A percentile compares a stretch with the other conserved stretches of the same genome.
Evolutionary conservation across 306 rosid genomes (phyloP).

Genomic region (Glycine soja): DNA sequence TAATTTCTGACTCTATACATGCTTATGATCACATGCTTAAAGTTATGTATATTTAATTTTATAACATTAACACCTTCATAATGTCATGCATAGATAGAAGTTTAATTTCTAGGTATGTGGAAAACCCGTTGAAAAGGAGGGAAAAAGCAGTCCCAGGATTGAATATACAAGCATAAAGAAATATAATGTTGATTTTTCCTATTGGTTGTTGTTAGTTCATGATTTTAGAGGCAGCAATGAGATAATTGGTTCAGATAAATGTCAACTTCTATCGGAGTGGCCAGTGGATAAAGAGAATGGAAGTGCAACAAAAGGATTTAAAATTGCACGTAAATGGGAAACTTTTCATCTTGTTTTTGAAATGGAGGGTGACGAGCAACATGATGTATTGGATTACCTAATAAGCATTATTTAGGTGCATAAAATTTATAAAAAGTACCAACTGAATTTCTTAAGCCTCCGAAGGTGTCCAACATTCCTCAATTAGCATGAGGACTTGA

Average conservation of each 20-base stretch:
- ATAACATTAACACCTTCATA: background rate
- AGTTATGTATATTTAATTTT: background rate
- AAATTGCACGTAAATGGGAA: constrained; percentile 35
- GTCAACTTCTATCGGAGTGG: constrained; percentile 42
- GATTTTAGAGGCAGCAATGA: constrained; percentile 9
- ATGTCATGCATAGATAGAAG: background rate
- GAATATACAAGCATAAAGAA: background rate
- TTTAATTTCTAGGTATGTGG: background rate
- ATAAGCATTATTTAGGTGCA: constrained; percentile 25
- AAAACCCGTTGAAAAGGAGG: background rate
- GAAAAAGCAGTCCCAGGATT: background rate
- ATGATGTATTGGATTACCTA: constrained; percentile 50
- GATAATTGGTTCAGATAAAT: constrained; percentile 32
- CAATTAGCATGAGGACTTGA: constrained; percentile 39
- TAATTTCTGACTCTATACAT: no score
- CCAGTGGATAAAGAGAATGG: constrained; percentile 41
- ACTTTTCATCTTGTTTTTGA: constrained; percentile 36
- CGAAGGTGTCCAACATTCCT: constrained; percentile 44
- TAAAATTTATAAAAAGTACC: constrained; percentile 32
- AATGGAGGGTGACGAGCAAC: constrained; percentile 53
- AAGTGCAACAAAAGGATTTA: constrained; percentile 42
- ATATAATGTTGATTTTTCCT: background rate
- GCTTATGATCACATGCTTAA: no score
- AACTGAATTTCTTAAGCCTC: constrained; percentile 34
- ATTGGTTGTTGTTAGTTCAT: background rate